Evolutionary conservation across 2,329 filamentous ascomycete genomes (phyloP), one percentile per base, ranked within the genome.

Genomic region (Dryadomyces quercivorus): DNA sequence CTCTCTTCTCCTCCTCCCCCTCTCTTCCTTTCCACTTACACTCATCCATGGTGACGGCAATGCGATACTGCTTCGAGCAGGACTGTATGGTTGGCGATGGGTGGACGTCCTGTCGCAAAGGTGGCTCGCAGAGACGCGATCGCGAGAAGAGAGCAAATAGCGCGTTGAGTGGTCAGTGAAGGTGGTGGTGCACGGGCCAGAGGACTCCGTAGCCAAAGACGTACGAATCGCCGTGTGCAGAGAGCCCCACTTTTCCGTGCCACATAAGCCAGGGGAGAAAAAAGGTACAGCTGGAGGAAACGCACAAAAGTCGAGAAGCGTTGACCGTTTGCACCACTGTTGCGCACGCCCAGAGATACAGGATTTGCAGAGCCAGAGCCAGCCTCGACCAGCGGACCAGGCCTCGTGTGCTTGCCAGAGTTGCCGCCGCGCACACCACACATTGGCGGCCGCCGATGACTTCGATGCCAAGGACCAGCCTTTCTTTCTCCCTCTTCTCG

Each of bases 91-190:
- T 31, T 8, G 26, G 26, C 8, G 4, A 8, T 31, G 26, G 4
- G 26, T 31, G 26, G 26, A 4, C 4, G 26, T 8, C 8, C 10
- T 13, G 47, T 38, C 34, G 47, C 21, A 36, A 13, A 31, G 26
- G 3, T 31, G 9, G n/a, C n/a, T 36, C 47, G 16, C n/a, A 18
- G 13, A 44, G 47, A 59, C 56, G 57, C 57, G 56, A 44, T 57
- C 57, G 57, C 56, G 57, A 56, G 50, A 15, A 45, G 48, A 18
- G 26, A 50, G 13, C 15, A 52, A 42, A 48, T 49, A 57, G 44
- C 53, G 57, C 57, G 55, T 54, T 47, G 45, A 51, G 57, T 55
- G 53, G 42, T 58, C 45, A 47, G 42, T 45, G 56, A 40, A 13
- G 51, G 38, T 42, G 5, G 36, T 50, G n/a, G 48, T 40, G 56